These are phyloP conservation scores for Daldinia sp. DNA, from an alignment of 2,329 filamentous ascomycete species.

Conservation along the genomic window DNA sequence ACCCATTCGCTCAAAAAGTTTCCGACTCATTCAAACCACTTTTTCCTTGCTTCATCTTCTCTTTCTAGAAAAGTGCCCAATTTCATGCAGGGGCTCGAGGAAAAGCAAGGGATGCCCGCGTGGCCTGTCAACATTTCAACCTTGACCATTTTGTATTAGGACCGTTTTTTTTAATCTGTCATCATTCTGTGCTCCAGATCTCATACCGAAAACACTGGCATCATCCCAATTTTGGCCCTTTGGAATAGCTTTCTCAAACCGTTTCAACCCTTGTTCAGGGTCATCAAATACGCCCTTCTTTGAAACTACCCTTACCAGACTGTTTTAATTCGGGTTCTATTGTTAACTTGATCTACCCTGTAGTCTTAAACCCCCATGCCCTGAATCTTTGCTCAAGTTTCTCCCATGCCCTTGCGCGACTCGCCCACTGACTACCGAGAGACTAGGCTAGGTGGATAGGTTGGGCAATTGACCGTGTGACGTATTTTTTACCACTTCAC, in stretches of 20 bases:
- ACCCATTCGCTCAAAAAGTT: constrained; percentile 34
- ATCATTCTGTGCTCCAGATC: constrained; percentile 23
- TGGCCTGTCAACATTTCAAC: constrained; percentile 35
- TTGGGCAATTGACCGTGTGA: constrained; percentile 33
- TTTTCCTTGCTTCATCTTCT: constrained; percentile 35
- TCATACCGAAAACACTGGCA: not conserved
- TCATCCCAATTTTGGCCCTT: not conserved
- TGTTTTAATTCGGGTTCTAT: not conserved
- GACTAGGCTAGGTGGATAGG: constrained; percentile 33
- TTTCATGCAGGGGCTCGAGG: constrained; percentile 43
- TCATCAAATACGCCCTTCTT: not conserved
- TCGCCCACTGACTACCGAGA: constrained; percentile 31
- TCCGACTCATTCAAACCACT: constrained; percentile 20
- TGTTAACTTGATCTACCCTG: not conserved
- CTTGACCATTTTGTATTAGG: constrained; percentile 35
- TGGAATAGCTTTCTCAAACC: constrained; percentile 1
- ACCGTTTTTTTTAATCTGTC: constrained; percentile 31
- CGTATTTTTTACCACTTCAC: constrained; percentile 17
- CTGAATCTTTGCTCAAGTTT: constrained; percentile 6
- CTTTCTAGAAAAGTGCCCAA: constrained; percentile 43
- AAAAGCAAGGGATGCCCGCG: constrained; percentile 33
- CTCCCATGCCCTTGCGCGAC: constrained; percentile 33
- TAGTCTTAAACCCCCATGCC: constrained; percentile 13
- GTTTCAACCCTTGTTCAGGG: not conserved
- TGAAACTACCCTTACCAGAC: constrained; percentile 8